phyloP scores from a whole-genome alignment of 2,329 filamentous ascomycete species.

The Coleophoma crateriformis region DNA sequence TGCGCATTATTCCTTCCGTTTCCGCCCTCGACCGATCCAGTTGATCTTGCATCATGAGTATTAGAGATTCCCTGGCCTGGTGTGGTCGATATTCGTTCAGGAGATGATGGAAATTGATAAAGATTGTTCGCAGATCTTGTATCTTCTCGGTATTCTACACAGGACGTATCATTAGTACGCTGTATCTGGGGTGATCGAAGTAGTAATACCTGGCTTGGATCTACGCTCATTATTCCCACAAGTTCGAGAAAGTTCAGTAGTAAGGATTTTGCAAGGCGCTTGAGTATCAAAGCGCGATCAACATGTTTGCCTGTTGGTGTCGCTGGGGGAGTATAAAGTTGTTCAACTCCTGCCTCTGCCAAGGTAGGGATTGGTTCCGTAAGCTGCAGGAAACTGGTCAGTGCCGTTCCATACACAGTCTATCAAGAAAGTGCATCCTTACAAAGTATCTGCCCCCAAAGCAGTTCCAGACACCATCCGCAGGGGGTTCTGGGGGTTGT shows the following conservation, averaged over 20 bases:
- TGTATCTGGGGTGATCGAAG: slow-evolving; percentile 1
- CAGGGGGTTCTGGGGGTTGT: slow-evolving; percentile 73
- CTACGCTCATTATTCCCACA: slow-evolving; percentile 62
- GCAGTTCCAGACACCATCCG: slow-evolving; percentile 62
- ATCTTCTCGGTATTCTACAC: slow-evolving; percentile 63
- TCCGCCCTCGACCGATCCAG: slow-evolving; percentile 68
- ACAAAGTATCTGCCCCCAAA: slow-evolving; percentile 66
- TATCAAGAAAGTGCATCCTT: slow-evolving; percentile 14
- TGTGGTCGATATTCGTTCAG: slow-evolving; percentile 94
- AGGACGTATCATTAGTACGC: slow-evolving; percentile 13
- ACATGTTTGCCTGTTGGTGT: slow-evolving; percentile 38
- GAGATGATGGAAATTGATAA: slow-evolving; percentile 88
- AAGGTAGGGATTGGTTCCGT: slow-evolving; percentile 61
- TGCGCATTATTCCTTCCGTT: slow-evolving; percentile 61
- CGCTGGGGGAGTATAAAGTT: slow-evolving; percentile 48
- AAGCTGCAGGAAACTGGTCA: slow-evolving; percentile 32
- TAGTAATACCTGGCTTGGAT: slow-evolving; percentile 47
- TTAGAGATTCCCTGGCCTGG: slow-evolving; percentile 83
- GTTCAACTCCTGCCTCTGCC: slow-evolving; percentile 64
- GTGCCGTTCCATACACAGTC: slow-evolving; percentile 6
- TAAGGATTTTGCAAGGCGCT: slow-evolving; percentile 75
- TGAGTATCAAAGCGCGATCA: slow-evolving; percentile 63
- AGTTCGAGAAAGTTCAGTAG: slow-evolving; percentile 87
- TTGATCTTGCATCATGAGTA: slow-evolving; percentile 82
- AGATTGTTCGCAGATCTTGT: slow-evolving; percentile 71